phyloP scores from a whole-genome alignment of 257 asterid genomes.

The Capsicum baccatum region DNA sequence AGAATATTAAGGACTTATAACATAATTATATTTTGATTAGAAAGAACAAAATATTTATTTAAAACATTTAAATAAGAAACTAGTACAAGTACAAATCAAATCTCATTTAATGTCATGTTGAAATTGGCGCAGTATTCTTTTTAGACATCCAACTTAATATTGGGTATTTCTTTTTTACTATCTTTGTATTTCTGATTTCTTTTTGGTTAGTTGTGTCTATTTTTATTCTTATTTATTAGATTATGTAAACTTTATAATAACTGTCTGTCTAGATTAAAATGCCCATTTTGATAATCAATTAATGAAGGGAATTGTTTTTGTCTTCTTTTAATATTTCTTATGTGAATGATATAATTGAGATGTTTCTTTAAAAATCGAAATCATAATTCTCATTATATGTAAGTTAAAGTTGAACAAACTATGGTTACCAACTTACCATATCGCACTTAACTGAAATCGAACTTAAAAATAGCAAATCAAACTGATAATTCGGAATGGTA shows the following conservation, averaged over 20 bases:
- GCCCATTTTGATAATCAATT: neutral
- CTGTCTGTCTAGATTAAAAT: neutral
- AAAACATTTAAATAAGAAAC: neutral
- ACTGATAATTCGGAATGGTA: neutral
- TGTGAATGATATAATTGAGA: neutral
- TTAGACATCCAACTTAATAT: neutral
- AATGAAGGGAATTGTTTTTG: neutral
- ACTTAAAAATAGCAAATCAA: neutral
- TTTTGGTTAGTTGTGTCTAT: neutral
- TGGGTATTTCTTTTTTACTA: neutral
- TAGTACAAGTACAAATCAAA: neutral
- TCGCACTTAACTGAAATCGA: neutral
- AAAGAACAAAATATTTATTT: neutral
- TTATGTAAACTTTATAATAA: neutral
- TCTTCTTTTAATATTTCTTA: neutral
- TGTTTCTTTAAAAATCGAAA: neutral
- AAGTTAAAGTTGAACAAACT: neutral
- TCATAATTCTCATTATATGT: neutral
- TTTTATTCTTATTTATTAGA: neutral
- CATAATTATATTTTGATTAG: neutral
- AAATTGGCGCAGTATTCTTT: neutral
- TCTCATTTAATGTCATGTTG: neutral
- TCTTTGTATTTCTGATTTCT: neutral
- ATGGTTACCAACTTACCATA: neutral
- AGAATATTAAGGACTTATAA: neutral